Conservation (phyloP, 345 rosid species). For the Cardamine chenopodiifolia region DNA sequence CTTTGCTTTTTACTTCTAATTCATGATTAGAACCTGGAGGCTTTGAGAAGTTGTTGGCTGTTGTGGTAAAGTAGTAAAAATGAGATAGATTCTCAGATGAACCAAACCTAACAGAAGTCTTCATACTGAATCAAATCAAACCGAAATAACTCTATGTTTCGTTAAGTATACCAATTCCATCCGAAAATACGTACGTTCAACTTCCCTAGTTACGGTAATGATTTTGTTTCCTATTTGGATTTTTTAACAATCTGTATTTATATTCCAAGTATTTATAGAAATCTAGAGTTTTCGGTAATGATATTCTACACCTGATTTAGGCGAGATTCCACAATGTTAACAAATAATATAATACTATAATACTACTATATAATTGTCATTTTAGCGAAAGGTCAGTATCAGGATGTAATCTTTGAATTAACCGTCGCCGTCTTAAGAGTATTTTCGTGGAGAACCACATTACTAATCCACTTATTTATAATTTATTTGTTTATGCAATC, state of each 20-base stretch:
- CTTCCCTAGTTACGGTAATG: neutral
- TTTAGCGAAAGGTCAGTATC: neutral
- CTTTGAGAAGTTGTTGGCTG: neutral
- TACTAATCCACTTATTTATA: constrained; percentile 25
- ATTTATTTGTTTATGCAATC: constrained; percentile 7
- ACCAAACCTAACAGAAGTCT: neutral
- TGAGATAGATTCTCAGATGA: neutral
- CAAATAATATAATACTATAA: neutral
- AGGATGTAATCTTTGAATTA: neutral
- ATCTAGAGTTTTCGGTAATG: no score
- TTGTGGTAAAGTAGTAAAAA: neutral
- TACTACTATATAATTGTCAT: constrained; percentile 1
- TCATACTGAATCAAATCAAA: neutral
- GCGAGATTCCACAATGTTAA: neutral
- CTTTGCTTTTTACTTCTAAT: constrained; percentile 2
- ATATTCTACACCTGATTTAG: neutral
- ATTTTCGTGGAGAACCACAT: constrained; percentile 38
- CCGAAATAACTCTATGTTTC: neutral
- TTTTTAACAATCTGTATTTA: no score
- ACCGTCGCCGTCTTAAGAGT: constrained; percentile 14
- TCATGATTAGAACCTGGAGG: neutral
- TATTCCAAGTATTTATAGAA: no score
- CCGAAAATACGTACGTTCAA: neutral
- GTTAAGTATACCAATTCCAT: neutral
- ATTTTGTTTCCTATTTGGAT: no score